Evolutionary conservation across 305 asterid species (phyloP), one percentile per base, ranked within the genome.

Genomic region (Plantago lanceolata): DNA sequence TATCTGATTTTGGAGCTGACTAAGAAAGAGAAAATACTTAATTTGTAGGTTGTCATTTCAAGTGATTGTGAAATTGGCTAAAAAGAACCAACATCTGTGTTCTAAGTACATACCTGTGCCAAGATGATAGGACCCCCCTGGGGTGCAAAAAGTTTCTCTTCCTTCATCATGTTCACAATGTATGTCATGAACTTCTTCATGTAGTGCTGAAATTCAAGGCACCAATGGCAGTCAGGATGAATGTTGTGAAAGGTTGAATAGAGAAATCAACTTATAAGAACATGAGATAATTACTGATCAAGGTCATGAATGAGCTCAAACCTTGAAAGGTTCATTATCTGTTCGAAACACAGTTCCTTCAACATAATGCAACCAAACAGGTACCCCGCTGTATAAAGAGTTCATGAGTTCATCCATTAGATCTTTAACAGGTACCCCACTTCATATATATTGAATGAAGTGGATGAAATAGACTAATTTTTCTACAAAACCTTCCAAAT

Each of bases 91-190:
- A 35, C 19, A 48, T 16, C 45, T 17, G 57, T 35, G 24, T 5
- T 66, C 18, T 19, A 61, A 2, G 45, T 17, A 75, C 82, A 71
- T 76, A 79, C 96, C 96, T 91, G 98, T 48, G 98, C 76, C 78
- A 86, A 72, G 81, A 91, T 84, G 70, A 91, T 88, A 56, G 96
- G 98, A 53, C 98, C 98, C 49, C 98, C 98, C 68, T 88, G 98
- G 28, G 95, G 77, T 67, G 94, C 96, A 77, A 91, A 91, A 65
- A 91, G 92, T 57, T 78, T 84, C 77, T 91, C 95, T 66, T 81
- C 75, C 83, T 91, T 91, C 94, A 91, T 83, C 85, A 80, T 65
- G 68, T 83, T 80, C 80, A 91, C 98, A 64, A 85, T 85, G 74
- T 73, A 76, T 11, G 90, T 83, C 80, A 71, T 78, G 84, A 91